phyloP scores from a whole-genome alignment of 2,329 filamentous ascomycete species.

The Septoria petroselini region DNA sequence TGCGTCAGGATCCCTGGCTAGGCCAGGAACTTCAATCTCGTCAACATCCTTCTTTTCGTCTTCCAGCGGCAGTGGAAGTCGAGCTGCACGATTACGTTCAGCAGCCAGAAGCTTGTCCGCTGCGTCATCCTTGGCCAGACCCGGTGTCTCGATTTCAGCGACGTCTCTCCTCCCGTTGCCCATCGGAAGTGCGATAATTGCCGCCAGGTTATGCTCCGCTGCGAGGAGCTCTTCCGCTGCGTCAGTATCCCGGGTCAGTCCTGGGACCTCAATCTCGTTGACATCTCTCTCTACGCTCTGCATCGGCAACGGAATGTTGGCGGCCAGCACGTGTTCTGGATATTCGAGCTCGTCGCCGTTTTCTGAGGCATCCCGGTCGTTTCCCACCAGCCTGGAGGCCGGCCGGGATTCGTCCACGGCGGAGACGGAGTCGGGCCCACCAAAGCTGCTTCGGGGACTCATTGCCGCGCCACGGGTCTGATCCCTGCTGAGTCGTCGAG shows the following conservation, averaged over 20 bases:
- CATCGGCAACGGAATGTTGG: constrained; percentile 65
- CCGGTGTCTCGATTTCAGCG: constrained; percentile 76
- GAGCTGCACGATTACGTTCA: constrained; percentile 14
- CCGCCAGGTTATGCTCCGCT: constrained; percentile 22
- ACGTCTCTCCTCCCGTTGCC: constrained; percentile 63
- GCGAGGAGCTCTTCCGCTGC: constrained; percentile 39
- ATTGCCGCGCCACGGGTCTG: constrained; percentile 18
- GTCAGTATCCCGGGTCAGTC: constrained; percentile 65
- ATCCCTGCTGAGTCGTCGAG: constrained; percentile 22
- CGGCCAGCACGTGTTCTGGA: constrained; percentile 45
- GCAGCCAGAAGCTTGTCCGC: constrained; percentile 36
- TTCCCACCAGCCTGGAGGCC: constrained; percentile 19
- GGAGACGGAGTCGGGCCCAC: constrained; percentile 25
- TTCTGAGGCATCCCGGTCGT: constrained; percentile 14
- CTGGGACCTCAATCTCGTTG: constrained; percentile 76
- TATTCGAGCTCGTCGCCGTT: constrained; percentile 71
- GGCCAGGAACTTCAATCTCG: constrained; percentile 76
- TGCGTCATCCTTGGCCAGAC: constrained; percentile 63
- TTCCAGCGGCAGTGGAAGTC: constrained; percentile 39
- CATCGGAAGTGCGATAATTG: constrained; percentile 33
- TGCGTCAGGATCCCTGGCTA: constrained; percentile 63
- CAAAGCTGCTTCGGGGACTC: constrained; percentile 26
- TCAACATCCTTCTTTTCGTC: constrained; percentile 64
- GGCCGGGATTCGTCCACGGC: constrained; percentile 25
- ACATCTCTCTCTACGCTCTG: constrained; percentile 63